Evolutionary conservation across 768 basidiomycete genomes (phyloP).

Genomic region (Podaxis sp.): DNA sequence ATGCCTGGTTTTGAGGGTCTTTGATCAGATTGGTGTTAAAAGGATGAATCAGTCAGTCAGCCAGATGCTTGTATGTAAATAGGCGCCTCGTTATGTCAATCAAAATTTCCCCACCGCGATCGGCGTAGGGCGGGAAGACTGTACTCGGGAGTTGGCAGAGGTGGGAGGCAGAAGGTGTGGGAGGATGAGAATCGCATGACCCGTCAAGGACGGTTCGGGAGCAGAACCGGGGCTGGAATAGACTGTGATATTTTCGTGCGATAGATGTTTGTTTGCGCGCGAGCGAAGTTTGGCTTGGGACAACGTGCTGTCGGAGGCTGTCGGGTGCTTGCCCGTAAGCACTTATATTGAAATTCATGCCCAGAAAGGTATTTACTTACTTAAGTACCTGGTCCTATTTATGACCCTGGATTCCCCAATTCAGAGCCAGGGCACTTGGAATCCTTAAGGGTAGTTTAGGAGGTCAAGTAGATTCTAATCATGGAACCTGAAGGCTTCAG

Average conservation of each 20-base stretch:
- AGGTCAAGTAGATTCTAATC: too few relatives aligned
- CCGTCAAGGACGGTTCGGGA: background rate
- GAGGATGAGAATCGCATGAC: background rate
- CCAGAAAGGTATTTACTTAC: too few relatives aligned
- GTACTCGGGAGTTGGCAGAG: background rate
- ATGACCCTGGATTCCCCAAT: too few relatives aligned
- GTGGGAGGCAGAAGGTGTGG: background rate
- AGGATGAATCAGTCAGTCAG: background rate
- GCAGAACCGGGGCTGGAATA: background rate
- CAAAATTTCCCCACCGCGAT: background rate
- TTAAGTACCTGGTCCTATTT: too few relatives aligned
- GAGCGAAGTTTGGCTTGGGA: background rate
- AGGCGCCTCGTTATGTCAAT: background rate
- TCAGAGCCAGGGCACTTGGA: too few relatives aligned
- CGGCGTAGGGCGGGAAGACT: background rate
- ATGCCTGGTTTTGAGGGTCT: background rate
- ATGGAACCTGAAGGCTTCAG: too few relatives aligned
- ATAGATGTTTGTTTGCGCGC: background rate
- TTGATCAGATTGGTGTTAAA: background rate
- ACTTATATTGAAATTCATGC: too few relatives aligned
- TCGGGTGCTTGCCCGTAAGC: too few relatives aligned
- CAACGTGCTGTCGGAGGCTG: background rate
- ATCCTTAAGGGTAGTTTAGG: too few relatives aligned
- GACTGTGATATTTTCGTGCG: background rate
- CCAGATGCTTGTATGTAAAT: background rate